These are phyloP conservation scores for Dacryopinax primogenitus DNA, from an alignment of 768 basidiomycete species.

Conservation along the genomic window DNA sequence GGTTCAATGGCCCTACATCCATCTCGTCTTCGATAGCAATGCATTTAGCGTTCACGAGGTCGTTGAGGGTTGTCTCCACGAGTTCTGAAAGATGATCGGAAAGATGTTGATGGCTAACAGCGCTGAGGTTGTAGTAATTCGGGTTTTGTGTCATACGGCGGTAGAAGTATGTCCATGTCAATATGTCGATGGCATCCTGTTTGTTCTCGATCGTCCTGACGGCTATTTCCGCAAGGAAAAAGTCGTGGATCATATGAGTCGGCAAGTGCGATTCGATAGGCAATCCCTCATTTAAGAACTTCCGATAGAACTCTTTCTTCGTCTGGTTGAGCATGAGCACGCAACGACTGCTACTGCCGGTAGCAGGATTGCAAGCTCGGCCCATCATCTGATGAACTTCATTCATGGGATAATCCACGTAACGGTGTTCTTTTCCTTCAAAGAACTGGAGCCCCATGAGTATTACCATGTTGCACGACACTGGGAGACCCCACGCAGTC, in stretches of 20 bases:
- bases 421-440: slow-evolving; percentile 96
- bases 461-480: slow-evolving; percentile 93
- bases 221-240: slow-evolving; percentile 95
- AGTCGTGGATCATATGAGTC: slow-evolving; percentile 83
- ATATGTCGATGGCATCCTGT: slow-evolving; percentile 94
- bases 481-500: slow-evolving; percentile 89
- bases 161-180: slow-evolving; percentile 99
- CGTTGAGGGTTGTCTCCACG: slow-evolving; percentile 83
- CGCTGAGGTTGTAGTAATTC: slow-evolving; percentile 87
- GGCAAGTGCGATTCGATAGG: slow-evolving; percentile 94
- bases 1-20: slow-evolving; percentile 80
- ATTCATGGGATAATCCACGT: slow-evolving; percentile 95
- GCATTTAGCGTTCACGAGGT: slow-evolving; percentile 89
- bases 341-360: slow-evolving; percentile 82
- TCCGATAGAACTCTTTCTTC: slow-evolving; percentile 97
- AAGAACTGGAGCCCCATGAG: slow-evolving; percentile 98
- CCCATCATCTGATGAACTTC: slow-evolving; percentile 99
- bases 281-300: slow-evolving; percentile 92
- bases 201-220: slow-evolving; percentile 99
- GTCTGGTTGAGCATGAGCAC: slow-evolving; percentile 97
- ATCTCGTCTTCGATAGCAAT: slow-evolving; percentile 91
- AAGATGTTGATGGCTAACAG: slow-evolving; percentile 87
- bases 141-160: slow-evolving; percentile 96
- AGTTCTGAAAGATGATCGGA: slow-evolving; percentile 93
- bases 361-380: slow-evolving; percentile 89